phyloP scores from a whole-genome alignment of 2,329 filamentous ascomycete genomes.

The Nigrospora sphaerica region DNA sequence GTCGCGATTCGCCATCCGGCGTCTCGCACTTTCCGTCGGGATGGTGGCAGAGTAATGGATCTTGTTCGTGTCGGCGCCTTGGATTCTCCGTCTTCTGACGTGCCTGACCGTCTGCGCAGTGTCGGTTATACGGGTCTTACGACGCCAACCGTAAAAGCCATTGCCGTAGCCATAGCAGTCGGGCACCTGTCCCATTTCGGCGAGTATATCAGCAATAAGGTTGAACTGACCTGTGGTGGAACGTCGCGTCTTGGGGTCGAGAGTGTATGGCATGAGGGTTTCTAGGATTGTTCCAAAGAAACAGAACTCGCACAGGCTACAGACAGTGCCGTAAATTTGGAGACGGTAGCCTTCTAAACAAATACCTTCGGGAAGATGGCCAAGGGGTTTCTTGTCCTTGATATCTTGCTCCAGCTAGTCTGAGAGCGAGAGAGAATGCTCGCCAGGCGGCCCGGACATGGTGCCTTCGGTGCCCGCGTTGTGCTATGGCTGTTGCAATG shows the following conservation, averaged over 20 bases:
- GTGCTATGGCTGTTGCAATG: conserved; percentile 69
- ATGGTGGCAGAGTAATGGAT: conserved; percentile 96
- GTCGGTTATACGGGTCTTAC: conserved; percentile 98
- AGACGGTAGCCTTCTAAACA: conserved; percentile 92
- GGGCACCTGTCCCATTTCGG: conserved; percentile 95
- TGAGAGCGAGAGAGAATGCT: conserved; percentile 79
- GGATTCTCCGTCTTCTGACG: conserved; percentile 63
- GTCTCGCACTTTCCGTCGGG: conserved; percentile 90
- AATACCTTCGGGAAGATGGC: conserved; percentile 87
- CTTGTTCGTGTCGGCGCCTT: conserved; percentile 85
- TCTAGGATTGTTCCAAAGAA: conserved; percentile 83
- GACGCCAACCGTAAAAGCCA: conserved; percentile 98
- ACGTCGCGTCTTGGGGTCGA: conserved; percentile 65
- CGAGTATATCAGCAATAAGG: not conserved
- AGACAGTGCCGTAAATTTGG: conserved; percentile 79
- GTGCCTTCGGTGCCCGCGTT: conserved; percentile 88
- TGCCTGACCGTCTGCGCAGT: conserved; percentile 99
- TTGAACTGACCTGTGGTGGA: not conserved
- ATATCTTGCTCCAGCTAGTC: conserved; percentile 64
- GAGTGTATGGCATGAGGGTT: conserved; percentile 89
- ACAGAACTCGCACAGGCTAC: conserved; percentile 80
- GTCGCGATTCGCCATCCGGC: conserved; percentile 91
- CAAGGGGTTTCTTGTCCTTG: conserved; percentile 72
- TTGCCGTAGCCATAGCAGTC: conserved; percentile 97
- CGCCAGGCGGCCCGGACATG: conserved; percentile 76